Base-by-base conservation (phyloP, 768 basidiomycete genomes). In the Podaxis pistillaris region DNA sequence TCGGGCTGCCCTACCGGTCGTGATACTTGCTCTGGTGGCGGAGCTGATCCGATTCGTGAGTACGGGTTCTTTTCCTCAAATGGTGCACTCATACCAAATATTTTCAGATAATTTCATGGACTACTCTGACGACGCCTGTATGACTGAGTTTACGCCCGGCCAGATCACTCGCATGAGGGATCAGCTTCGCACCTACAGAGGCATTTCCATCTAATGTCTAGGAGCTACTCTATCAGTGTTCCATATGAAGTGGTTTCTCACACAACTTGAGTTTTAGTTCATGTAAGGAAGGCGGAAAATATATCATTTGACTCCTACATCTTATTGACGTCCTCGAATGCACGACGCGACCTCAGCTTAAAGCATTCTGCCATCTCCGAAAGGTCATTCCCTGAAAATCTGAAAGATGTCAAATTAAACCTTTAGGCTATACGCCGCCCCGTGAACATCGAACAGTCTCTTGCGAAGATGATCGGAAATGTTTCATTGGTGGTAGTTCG, bases 1-100 rank as follows among this genome's bases (percentile, higher is more conserved):
- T 68, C 66, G 4, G 73, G 74, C 9, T 76, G 75, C 64, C 71
- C 71, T 1, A 62, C 44, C 15, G 67, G 66, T 4, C 64, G 70
- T 9, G 66, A 69, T 28, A 70, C 70, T 19, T 74, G 74, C 55
- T 56, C 66, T 22, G 59, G 28, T 19, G 51, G 38, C 22, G 58
- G 58, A 7, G 3, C 65, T 8, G 68, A 69, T 49, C 60, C 65
- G 1, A 68, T 69, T 33, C 60, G 68, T 69, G 47, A 63, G 67
- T 66, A 8, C 37, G 9, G 8, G 37, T 56, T n/a, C 30, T 17
- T 22, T 38, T 40, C 24, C 15, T 15, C 5, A 37, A 36, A 7
- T 51, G 11, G 17, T 13, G 3, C 8, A 36, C 36, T 11, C 13
- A 19, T n/a, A 19, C 22, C 40, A 12, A 17, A 13, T 60, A 4